A percentile compares a stretch with the other conserved stretches of the same genome.
Evolutionary conservation across 1,139 yeast species (phyloP).

Genomic region (Saccharomyces hybrid): DNA sequence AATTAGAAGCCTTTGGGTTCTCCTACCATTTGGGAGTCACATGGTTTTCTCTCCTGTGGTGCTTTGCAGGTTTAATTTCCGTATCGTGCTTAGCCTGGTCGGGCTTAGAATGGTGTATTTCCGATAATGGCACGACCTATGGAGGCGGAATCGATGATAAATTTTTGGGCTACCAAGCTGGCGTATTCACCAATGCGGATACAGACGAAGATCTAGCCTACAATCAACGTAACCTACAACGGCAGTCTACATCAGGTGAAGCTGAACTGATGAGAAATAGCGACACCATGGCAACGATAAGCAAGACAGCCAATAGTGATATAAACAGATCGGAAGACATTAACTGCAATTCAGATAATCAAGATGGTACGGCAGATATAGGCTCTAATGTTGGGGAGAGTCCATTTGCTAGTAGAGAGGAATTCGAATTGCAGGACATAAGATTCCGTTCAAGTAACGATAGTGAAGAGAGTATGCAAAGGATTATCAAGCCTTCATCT

Average conservation of each 20-base stretch:
- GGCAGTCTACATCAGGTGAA: background rate
- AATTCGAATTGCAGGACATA: slow-evolving; percentile 20
- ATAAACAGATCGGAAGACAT: background rate
- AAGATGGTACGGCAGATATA: background rate
- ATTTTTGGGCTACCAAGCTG: slow-evolving; percentile 12
- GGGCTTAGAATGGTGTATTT: slow-evolving; percentile 31
- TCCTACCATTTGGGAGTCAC: slow-evolving; percentile 20
- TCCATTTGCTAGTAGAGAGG: slow-evolving; percentile 9
- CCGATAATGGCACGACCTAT: slow-evolving; percentile 12
- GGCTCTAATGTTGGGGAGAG: background rate
- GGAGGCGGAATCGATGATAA: slow-evolving; percentile 10
- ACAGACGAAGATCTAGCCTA: background rate
- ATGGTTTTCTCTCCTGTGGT: slow-evolving; percentile 23
- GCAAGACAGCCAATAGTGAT: background rate
- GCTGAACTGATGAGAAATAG: background rate
- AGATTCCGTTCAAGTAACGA: slow-evolving; percentile 16
- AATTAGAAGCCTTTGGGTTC: slow-evolving; percentile 24
- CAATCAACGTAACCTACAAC: background rate
- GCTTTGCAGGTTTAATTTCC: slow-evolving; percentile 16
- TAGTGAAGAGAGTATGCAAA: slow-evolving; percentile 12
- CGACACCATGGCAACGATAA: background rate
- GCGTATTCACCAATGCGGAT: slow-evolving; percentile 6
- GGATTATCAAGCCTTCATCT: slow-evolving; percentile 21
- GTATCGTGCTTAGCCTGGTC: slow-evolving; percentile 26
- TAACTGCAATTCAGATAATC: background rate